Evolutionary conservation across 2,329 filamentous ascomycete genomes (phyloP).

Genomic region (Piedraia hortae): DNA sequence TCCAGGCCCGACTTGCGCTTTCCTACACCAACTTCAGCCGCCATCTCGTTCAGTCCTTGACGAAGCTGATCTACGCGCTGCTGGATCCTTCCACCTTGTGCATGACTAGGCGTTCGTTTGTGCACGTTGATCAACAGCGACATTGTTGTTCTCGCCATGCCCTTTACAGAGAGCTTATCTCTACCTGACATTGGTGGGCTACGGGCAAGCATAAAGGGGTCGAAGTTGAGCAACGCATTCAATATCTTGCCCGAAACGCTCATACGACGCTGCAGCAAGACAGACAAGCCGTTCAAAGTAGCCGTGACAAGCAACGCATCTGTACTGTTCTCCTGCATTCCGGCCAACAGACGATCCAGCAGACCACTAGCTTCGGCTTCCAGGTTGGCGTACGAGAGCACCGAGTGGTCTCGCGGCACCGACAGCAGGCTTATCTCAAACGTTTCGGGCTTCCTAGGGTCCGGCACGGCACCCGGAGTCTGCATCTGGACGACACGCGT

Average conservation of each 20-base stretch:
- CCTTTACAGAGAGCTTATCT: conserved; percentile 58
- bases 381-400: conserved; percentile 52
- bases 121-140: conserved; percentile 59
- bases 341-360: conserved; percentile 59
- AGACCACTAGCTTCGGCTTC: conserved; percentile 84
- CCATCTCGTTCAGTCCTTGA: conserved; percentile 47
- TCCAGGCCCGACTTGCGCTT: conserved; percentile 38
- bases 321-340: conserved; percentile 60
- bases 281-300: conserved; percentile 65
- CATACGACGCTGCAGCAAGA: conserved; percentile 57
- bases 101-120: conserved; percentile 60
- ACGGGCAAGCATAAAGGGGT: conserved; percentile 50
- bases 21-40: conserved; percentile 39
- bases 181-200: conserved; percentile 22
- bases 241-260: conserved; percentile 64
- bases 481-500: conserved; percentile 83
- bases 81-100: conserved; percentile 49
- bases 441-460: conserved; percentile 55
- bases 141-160: conserved; percentile 81
- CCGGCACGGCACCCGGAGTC: conserved; percentile 53
- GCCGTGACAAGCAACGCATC: conserved; percentile 74
- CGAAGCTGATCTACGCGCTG: conserved; percentile 63
- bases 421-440: conserved; percentile 69
- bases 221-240: conserved; percentile 66
- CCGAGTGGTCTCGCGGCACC: conserved; percentile 54